Evolutionary conservation across 2,329 filamentous ascomycete species (phyloP).

Genomic region (Trichoderma sp.): DNA sequence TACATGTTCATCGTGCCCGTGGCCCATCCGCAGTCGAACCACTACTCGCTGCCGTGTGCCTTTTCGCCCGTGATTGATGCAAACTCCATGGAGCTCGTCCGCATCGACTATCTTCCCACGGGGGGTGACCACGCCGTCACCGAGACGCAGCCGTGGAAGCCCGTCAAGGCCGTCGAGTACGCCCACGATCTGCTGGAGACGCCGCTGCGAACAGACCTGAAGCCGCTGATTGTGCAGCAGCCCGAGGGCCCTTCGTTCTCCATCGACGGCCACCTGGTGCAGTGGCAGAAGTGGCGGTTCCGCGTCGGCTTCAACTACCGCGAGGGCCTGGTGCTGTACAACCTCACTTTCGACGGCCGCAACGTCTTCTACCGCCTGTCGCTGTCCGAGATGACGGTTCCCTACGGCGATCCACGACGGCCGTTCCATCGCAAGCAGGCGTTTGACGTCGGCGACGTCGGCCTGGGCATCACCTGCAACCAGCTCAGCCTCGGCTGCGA

Average conservation of each 20-base stretch:
- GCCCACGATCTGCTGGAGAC: slow-evolving; percentile 48
- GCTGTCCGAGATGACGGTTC: slow-evolving; percentile 67
- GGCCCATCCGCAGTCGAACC: slow-evolving; percentile 54
- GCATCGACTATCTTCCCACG: slow-evolving; percentile 55
- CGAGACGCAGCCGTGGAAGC: slow-evolving; percentile 35
- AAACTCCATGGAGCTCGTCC: slow-evolving; percentile 49
- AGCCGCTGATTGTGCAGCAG: slow-evolving; percentile 70
- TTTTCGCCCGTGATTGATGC: slow-evolving; percentile 58
- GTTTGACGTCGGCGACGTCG: slow-evolving; percentile 69
- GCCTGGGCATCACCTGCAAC: slow-evolving; percentile 64
- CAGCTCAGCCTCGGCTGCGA: slow-evolving; percentile 67
- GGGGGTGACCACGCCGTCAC: slow-evolving; percentile 47
- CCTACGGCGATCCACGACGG: slow-evolving; percentile 62
- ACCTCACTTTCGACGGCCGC: slow-evolving; percentile 64
- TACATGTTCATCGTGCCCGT: slow-evolving; percentile 43
- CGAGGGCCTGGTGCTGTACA: slow-evolving; percentile 68
- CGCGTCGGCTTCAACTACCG: slow-evolving; percentile 66
- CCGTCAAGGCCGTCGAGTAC: slow-evolving; percentile 50
- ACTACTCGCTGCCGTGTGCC: slow-evolving; percentile 60
- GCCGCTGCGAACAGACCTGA: slow-evolving; percentile 51
- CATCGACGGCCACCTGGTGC: slow-evolving; percentile 47
- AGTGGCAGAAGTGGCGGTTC: slow-evolving; percentile 68
- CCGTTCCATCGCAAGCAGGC: slow-evolving; percentile 68
- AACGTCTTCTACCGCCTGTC: slow-evolving; percentile 65
- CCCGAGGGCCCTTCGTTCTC: slow-evolving; percentile 65